phyloP scores from a whole-genome alignment of 2,329 filamentous ascomycete species.

The Xylaria sp. region DNA sequence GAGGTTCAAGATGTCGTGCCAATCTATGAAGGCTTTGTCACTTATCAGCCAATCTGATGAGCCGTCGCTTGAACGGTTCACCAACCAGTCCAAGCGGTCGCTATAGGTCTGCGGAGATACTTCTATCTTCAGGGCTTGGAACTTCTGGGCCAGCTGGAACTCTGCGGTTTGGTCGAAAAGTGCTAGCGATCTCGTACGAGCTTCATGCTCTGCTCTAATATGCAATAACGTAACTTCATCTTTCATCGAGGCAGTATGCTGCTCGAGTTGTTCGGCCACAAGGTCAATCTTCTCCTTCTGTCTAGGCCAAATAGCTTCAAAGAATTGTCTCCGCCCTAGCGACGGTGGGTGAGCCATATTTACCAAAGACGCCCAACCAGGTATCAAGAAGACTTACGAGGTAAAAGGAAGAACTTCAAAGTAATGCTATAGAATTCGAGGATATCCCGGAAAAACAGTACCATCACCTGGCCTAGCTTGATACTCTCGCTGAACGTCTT shows the following conservation, averaged over 20 bases:
- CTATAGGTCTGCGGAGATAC: constrained; percentile 24
- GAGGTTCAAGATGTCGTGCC: constrained; percentile 20
- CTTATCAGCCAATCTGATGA: constrained; percentile 24
- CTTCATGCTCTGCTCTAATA: constrained; percentile 27
- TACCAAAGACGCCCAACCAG: not conserved
- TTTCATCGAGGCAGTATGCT: constrained; percentile 25
- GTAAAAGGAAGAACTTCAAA: not conserved
- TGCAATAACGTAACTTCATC: constrained; percentile 24
- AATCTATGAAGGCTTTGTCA: constrained; percentile 21
- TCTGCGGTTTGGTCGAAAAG: constrained; percentile 12
- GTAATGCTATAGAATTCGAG: constrained; percentile 3
- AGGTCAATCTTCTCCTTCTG: not conserved
- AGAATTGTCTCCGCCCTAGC: not conserved
- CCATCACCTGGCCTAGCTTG: not conserved
- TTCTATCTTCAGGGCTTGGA: constrained; percentile 18
- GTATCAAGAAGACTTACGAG: not conserved
- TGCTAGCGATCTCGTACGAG: constrained; percentile 7
- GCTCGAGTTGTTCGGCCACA: not conserved
- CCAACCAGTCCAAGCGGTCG: constrained; percentile 16
- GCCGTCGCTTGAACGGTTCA: not conserved
- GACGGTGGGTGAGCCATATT: not conserved
- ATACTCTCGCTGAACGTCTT: not conserved
- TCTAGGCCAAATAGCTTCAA: not conserved
- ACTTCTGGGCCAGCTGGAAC: constrained; percentile 16
- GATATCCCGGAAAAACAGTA: constrained; percentile 3